Percentiles rank a stretch among this genome's conserved stretches.
These are phyloP conservation scores for Ambrosia artemisiifolia DNA, from an alignment of 129 eudicot species.

Conservation along the genomic window DNA sequence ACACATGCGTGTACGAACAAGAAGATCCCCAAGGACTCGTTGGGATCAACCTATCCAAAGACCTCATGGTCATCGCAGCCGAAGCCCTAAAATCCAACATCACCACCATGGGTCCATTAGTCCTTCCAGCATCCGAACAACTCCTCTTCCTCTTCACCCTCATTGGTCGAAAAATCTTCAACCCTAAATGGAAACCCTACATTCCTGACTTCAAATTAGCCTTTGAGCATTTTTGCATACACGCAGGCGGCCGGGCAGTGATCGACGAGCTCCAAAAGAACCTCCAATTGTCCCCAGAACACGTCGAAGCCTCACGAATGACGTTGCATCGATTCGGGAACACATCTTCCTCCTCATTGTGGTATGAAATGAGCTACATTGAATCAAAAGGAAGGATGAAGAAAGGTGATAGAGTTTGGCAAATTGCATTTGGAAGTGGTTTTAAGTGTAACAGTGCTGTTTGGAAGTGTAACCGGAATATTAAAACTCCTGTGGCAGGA, in stretches of 20 bases:
- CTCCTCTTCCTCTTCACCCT: conserved; percentile 44
- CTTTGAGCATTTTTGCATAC: conserved; percentile 68
- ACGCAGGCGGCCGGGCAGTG: conserved; percentile 72
- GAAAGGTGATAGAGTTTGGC: conserved; percentile 74
- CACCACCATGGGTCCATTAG: conserved; percentile 55
- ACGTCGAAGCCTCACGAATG: conserved; percentile 71
- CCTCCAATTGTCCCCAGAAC: conserved; percentile 49
- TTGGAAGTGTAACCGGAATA: conserved; percentile 55
- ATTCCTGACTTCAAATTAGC: conserved; percentile 67
- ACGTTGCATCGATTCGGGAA: conserved; percentile 64
- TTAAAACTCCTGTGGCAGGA: conserved; percentile 36
- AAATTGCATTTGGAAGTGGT: conserved; percentile 70
- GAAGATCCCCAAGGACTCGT: conserved; percentile 58
- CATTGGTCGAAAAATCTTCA: conserved; percentile 51
- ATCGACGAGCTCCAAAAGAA: conserved; percentile 66
- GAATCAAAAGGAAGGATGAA: conserved; percentile 75
- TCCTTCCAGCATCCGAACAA: conserved; percentile 52
- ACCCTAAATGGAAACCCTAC: conserved; percentile 58
- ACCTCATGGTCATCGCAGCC: conserved; percentile 58
- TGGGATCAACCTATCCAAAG: conserved; percentile 58
- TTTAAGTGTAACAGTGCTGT: conserved; percentile 79
- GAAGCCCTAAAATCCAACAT: conserved; percentile 60
- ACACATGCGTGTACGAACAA: conserved; percentile 55
- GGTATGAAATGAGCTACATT: conserved; percentile 57
- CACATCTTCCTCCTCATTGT: conserved; percentile 61